Percentiles rank a stretch among this genome's conserved stretches.
Evolutionary conservation across 768 basidiomycete species (phyloP).

Genomic region (Lactarius evosmus): DNA sequence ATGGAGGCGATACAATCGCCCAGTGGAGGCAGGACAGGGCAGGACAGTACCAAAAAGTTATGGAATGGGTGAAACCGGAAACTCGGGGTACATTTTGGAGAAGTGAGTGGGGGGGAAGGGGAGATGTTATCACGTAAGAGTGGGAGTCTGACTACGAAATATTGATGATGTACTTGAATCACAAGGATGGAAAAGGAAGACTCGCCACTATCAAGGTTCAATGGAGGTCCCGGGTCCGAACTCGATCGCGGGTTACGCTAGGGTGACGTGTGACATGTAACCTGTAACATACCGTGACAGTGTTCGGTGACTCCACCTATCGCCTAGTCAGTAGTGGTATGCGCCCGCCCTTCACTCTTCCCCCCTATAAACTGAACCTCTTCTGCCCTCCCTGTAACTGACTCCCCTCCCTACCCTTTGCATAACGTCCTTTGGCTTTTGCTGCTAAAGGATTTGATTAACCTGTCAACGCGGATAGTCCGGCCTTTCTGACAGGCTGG

Average conservation of each 20-base stretch:
- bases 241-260: slow-evolving; percentile 21
- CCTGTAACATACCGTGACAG: slow-evolving; percentile 31
- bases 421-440: slow-evolving; percentile 27
- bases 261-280: slow-evolving; percentile 27
- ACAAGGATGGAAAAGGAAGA: slow-evolving; percentile 9
- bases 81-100: background rate
- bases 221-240: slow-evolving; percentile 17
- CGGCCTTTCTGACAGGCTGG: slow-evolving; percentile 43
- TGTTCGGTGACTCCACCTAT: slow-evolving; percentile 35
- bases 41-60: too few species aligned
- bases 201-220: slow-evolving; percentile 24
- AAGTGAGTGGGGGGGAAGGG: background rate
- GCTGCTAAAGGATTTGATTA: slow-evolving; percentile 31
- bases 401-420: slow-evolving; percentile 6
- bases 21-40: background rate
- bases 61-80: background rate
- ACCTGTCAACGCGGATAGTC: slow-evolving; percentile 38
- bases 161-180: background rate
- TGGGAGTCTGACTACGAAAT: background rate
- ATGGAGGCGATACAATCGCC: background rate
- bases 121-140: background rate
- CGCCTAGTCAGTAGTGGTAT: slow-evolving; percentile 21
- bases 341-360: background rate
- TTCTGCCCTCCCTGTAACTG: background rate
- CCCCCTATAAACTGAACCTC: slow-evolving; percentile 25